Conservation (phyloP, 2,329 filamentous ascomycete species). For the Tothia fuscella region DNA sequence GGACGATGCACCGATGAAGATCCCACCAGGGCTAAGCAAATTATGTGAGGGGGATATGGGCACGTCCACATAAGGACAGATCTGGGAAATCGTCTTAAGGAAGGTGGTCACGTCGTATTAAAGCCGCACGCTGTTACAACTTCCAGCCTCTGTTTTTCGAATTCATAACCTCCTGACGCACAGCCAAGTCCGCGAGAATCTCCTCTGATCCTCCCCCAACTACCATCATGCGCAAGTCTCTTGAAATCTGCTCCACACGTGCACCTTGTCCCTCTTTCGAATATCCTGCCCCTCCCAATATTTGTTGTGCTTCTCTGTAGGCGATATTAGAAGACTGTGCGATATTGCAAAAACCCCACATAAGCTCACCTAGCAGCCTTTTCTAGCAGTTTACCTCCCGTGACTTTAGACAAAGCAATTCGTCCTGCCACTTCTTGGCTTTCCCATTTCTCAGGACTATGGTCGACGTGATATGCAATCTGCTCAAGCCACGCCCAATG, state of each 20-base stretch:
- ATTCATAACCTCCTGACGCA: slow-evolving; percentile 35
- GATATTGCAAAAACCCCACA: too few relatives aligned
- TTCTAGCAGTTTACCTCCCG: slow-evolving; percentile 38
- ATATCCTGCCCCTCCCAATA: slow-evolving; percentile 43
- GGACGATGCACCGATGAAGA: too few relatives aligned
- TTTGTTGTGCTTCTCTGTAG: slow-evolving; percentile 44
- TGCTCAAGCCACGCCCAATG: slow-evolving; percentile 52
- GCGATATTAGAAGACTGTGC: too few relatives aligned
- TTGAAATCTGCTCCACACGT: slow-evolving; percentile 41
- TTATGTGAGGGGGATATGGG: too few relatives aligned
- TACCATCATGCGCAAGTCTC: slow-evolving; percentile 42
- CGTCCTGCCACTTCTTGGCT: slow-evolving; percentile 27
- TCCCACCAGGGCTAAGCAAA: too few relatives aligned
- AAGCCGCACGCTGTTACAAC: too few relatives aligned
- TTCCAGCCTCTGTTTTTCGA: slow-evolving; percentile 31
- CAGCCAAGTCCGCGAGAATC: slow-evolving; percentile 40
- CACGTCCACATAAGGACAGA: too few relatives aligned
- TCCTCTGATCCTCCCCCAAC: slow-evolving; percentile 45
- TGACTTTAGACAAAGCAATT: slow-evolving; percentile 35
- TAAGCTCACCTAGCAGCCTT: slow-evolving; percentile 35
- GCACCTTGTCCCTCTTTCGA: slow-evolving; percentile 36
- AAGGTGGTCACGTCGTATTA: too few relatives aligned
- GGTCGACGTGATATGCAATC: slow-evolving; percentile 42
- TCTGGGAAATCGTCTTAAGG: too few relatives aligned
- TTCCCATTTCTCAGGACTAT: slow-evolving; percentile 29